Base-by-base conservation (phyloP, 371 early-diverging fungal species). In the Mucor sp. region DNA sequence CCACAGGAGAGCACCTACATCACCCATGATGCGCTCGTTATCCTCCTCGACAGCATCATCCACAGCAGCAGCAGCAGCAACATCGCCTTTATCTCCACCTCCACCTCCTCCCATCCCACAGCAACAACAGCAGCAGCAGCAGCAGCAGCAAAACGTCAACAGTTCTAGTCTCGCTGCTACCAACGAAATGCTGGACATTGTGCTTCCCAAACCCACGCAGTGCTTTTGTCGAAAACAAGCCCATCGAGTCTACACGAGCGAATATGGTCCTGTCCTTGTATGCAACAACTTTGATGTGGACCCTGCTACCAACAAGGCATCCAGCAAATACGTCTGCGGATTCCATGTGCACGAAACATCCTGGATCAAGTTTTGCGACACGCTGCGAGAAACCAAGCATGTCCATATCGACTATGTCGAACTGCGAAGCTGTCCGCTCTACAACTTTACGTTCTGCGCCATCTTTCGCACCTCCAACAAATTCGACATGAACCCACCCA, bases 381-480 rank as follows among this genome's bases (percentile, higher is more conserved):
- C 47, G 8, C 35, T 71, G 4, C 50, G 63, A 19, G 25, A 62
- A 0, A 65, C 60, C 15, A 23, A 62, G 1, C 28, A 60, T 32
- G 27, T 80, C 25, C 59, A 73, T 27, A 23, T 59, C 1, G 44
- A 78, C 9, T 73, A 80, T 65, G 43, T 62, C 0, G 84, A 83
- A 47, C 67, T 85, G 2, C 65, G 41, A 6, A 65, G 70, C 1
- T 85, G 85, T 59, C 78, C 82, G 0, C 67, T 61, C 5, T 83
- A 82, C 50, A 85, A 85, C 48, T 80, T 71, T 33, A 82, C 85
- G 0, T 83, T 75, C 60, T 85, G 85, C 47, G 69, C 77, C n/a
- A 37, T 65, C 11, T 82, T 83, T 37, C 35, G 62, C 14, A n/a
- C 65, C 4, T 61, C 33, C 15, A 85, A 83, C 58, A 8, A 23